These are phyloP conservation scores for Manihot esculenta DNA, from an alignment of 441 rosid species.

Conservation along the genomic window DNA sequence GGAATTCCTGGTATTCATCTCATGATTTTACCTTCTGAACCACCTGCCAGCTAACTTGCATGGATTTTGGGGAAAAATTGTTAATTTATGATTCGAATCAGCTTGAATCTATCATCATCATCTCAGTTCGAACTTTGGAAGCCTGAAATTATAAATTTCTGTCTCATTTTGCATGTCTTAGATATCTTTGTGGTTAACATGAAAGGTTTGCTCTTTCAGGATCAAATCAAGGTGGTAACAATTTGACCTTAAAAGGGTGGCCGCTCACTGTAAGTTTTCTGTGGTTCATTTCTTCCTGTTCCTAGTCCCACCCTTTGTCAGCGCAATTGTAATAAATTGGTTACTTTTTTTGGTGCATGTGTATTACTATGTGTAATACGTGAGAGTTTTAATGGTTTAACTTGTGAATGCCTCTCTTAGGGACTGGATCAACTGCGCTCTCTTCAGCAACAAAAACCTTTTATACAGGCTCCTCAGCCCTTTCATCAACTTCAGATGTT, in stretches of 20 bases:
- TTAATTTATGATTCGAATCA: not conserved
- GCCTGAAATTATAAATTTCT: slow-evolving; percentile 1
- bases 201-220: slow-evolving; percentile 46
- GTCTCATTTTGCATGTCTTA: slow-evolving; percentile 1
- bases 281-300: slow-evolving; percentile 6
- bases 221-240: slow-evolving; percentile 80
- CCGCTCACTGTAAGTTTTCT: slow-evolving; percentile 74
- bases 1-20: slow-evolving; percentile 68
- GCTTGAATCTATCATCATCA: not conserved
- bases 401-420: slow-evolving; percentile 35
- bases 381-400: not conserved
- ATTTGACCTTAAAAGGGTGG: slow-evolving; percentile 92
- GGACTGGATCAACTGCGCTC: slow-evolving; percentile 71
- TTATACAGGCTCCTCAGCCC: slow-evolving; percentile 75
- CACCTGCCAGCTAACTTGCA: slow-evolving; percentile 9
- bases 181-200: slow-evolving; percentile 16
- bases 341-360: not conserved
- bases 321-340: not conserved
- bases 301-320: not conserved
- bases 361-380: not conserved
- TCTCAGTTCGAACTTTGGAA: not conserved
- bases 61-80: not conserved
- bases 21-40: slow-evolving; percentile 3
- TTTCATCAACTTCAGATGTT: slow-evolving; percentile 77
- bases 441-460: slow-evolving; percentile 70